Evolutionary conservation across 345 rosid species (phyloP).

Genomic region (Leavenworthia alabamica): DNA sequence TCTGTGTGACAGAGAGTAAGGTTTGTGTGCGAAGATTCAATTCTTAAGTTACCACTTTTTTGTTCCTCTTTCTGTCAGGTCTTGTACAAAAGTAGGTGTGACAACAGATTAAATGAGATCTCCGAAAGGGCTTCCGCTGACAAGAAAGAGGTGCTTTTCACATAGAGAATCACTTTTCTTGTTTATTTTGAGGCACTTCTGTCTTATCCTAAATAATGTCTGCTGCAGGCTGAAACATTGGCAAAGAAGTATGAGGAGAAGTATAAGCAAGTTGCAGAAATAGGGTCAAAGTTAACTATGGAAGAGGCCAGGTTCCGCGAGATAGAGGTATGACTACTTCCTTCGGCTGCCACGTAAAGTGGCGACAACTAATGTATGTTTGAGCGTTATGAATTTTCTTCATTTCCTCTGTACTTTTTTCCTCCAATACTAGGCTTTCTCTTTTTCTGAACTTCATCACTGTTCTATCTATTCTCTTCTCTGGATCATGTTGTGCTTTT

Average conservation of each 20-base stretch:
- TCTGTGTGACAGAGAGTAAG: background rate
- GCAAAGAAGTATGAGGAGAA: constrained; percentile 95
- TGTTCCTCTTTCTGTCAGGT: constrained; percentile 41
- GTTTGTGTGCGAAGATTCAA: constrained; percentile 1
- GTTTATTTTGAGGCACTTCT: constrained; percentile 10
- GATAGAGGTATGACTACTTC: constrained; percentile 52
- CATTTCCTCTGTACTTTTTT: background rate
- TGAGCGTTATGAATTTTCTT: background rate
- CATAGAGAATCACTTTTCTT: background rate
- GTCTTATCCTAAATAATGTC: constrained; percentile 21
- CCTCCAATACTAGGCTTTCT: background rate
- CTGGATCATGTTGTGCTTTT: constrained; percentile 1
- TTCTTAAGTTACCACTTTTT: constrained; percentile 2
- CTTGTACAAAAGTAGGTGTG: constrained; percentile 92
- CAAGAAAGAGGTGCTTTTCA: constrained; percentile 71
- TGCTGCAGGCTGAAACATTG: constrained; percentile 69
- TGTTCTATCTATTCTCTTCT: background rate
- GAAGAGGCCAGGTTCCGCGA: constrained; percentile 95
- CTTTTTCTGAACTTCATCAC: background rate
- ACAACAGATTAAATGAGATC: constrained; percentile 88
- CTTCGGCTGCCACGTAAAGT: constrained; percentile 12
- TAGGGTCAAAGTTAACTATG: constrained; percentile 87
- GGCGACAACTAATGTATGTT: too few species aligned
- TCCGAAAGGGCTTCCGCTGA: constrained; percentile 88
- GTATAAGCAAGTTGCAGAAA: constrained; percentile 93